Evolutionary conservation across 352 stramenopile species (phyloP), one percentile per base, ranked within the genome.

Genomic region (Pythium coloratum): DNA sequence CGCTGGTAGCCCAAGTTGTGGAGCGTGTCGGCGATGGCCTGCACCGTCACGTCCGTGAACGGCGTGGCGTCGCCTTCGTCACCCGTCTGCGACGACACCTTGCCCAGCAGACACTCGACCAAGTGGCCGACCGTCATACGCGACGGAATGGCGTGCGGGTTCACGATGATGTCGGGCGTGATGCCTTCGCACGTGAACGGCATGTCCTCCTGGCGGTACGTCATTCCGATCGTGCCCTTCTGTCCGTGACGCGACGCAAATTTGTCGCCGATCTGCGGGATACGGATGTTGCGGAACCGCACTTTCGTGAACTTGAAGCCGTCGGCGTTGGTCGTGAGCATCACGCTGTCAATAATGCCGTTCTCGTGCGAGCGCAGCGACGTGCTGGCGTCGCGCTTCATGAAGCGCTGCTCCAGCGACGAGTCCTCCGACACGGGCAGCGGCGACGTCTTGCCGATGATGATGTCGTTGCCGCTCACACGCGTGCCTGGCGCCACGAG

Each of bases 121-220:
- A 99, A 88, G 80, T 99, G 97, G 24, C 96, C 98, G 73, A 99
- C 99, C 42, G 98, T 99, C 98, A 99, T 99, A 91, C 98, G 97
- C 56, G 94, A 99, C 57, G 98, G 98, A 92, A 99, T 99, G 67
- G 97, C 98, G 85, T 99, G 98, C 14, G 98, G 98, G 82, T 99
- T 99, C 36, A 99, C 97, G 75, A 99, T 98, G 66, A 99, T 99
- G 80, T 99, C 98, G 2, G 98, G 98, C 2, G 96, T 97, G 71
- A 99, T 99, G 33, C 98, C 88, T 71, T 99, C 95, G n/a, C 95
- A 87, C 20, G 96, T 99, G 77, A 99, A 99, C 36, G 98, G 98
- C 98, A 99, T 99, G 75, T 99, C 98, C 76, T 99, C 97, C 75
- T 99, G 97, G 32, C 93, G 91, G 75, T 99, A 99, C 28, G 96